Conservation (phyloP, 2,329 filamentous ascomycete species). For the Stachybotrys echinatus region DNA sequence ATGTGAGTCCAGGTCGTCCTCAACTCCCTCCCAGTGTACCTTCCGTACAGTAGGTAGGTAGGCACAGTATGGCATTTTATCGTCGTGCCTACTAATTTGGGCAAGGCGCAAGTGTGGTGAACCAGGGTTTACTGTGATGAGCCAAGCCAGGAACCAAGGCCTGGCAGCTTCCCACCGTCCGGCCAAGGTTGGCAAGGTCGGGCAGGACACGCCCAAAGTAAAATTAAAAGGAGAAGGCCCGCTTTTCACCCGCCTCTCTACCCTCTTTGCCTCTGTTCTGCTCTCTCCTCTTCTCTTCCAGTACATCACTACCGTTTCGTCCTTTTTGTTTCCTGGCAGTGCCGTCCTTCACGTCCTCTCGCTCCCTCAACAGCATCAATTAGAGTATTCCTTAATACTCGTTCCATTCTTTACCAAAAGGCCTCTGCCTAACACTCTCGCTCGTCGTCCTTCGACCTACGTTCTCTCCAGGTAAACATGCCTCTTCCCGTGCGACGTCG, state of each 20-base stretch:
- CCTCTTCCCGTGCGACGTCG: not conserved
- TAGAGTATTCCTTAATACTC: slow-evolving; percentile 18
- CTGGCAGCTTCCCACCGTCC: not conserved
- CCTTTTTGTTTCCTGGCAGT: slow-evolving; percentile 7
- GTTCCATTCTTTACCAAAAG: slow-evolving; percentile 16
- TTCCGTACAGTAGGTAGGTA: not conserved
- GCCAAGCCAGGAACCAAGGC: not conserved
- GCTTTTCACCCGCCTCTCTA: not conserved
- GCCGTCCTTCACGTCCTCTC: slow-evolving; percentile 9
- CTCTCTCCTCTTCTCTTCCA: not conserved
- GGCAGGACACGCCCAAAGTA: slow-evolving; percentile 7
- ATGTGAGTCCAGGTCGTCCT: not conserved
- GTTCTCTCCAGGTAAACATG: not conserved
- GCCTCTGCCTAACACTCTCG: not conserved
- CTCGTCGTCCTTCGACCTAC: not conserved
- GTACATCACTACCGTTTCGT: not conserved
- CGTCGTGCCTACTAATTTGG: not conserved
- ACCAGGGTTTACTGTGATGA: not conserved
- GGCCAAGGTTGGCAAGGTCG: slow-evolving; percentile 5
- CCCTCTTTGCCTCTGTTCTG: not conserved
- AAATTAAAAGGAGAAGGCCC: slow-evolving; percentile 14
- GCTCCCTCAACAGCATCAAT: slow-evolving; percentile 4
- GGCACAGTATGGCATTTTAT: no score
- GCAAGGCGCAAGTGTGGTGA: not conserved
- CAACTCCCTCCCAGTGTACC: not conserved